Percentiles rank a stretch among this genome's conserved stretches.
These are phyloP conservation scores for Gyrodon lividus DNA, from an alignment of 768 basidiomycete species.

Conservation along the genomic window DNA sequence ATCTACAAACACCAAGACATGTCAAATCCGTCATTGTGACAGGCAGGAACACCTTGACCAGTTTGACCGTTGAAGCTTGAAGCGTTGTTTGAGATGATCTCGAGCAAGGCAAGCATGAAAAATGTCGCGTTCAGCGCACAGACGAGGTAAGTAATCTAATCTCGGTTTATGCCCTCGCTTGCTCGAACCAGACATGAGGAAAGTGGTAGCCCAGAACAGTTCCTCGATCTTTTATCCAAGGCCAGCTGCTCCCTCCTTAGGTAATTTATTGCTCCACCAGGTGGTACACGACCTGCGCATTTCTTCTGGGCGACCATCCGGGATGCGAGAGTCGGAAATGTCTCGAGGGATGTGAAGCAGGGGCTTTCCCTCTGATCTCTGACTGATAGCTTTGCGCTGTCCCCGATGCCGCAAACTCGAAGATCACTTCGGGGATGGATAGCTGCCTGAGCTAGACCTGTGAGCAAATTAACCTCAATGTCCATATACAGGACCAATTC, in stretches of 20 bases:
- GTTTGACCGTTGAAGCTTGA: too few species aligned
- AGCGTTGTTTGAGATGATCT: too few species aligned
- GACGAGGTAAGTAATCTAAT: too few species aligned
- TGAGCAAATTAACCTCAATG: background rate
- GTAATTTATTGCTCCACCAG: conserved; percentile 32
- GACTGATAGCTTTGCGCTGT: background rate
- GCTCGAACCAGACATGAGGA: conserved; percentile 48
- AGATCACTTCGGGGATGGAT: conserved; percentile 40
- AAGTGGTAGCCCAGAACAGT: conserved; percentile 45
- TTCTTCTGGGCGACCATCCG: conserved; percentile 45
- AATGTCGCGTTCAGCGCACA: too few species aligned
- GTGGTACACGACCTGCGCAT: conserved; percentile 43
- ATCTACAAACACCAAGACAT: too few species aligned
- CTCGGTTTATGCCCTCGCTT: conserved; percentile 47
- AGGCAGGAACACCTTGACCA: too few species aligned
- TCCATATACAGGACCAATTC: background rate
- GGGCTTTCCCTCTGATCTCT: conserved; percentile 31
- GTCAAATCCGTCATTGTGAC: too few species aligned
- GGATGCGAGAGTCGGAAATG: conserved; percentile 47
- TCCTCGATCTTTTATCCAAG: conserved; percentile 48
- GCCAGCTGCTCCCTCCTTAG: conserved; percentile 24
- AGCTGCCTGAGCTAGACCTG: conserved; percentile 53
- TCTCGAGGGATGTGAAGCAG: conserved; percentile 51
- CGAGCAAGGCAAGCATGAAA: too few species aligned
- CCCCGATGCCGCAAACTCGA: conserved; percentile 24